Evolutionary conservation across 164 flowering plant species (phyloP).

Genomic region (Vitis riparia): DNA sequence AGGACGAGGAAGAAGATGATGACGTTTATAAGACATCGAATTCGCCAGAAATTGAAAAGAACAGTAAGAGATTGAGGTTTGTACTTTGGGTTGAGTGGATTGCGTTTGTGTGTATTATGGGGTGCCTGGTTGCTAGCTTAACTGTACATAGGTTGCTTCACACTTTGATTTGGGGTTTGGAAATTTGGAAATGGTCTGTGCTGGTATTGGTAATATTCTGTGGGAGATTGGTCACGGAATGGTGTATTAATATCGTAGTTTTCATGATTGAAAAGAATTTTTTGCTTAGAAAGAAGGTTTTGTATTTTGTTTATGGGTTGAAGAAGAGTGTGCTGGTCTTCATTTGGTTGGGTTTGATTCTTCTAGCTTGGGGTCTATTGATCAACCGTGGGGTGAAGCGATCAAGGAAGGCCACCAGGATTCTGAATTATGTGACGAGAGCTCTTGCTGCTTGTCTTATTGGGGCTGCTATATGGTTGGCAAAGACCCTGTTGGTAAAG

Average conservation of each 20-base stretch:
- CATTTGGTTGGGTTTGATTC: conserved; percentile 28
- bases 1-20: conserved; percentile 40
- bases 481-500: conserved; percentile 46
- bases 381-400: conserved; percentile 36
- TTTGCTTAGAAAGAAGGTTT: conserved; percentile 43
- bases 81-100: conserved; percentile 37
- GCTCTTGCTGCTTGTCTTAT: conserved; percentile 32
- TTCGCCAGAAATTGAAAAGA: conserved; percentile 1
- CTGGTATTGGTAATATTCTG: too few species aligned
- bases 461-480: conserved; percentile 42
- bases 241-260: conserved; percentile 32
- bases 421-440: conserved; percentile 36
- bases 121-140: conserved; percentile 29
- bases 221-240: conserved; percentile 29
- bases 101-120: conserved; percentile 24
- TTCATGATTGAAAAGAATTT: conserved; percentile 46
- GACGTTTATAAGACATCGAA: conserved; percentile 27
- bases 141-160: conserved; percentile 21
- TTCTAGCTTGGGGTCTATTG: conserved; percentile 38
- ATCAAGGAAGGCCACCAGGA: conserved; percentile 16
- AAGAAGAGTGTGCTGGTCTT: conserved; percentile 33
- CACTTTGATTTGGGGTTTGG: conserved; percentile 37
- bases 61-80: conserved; percentile 25
- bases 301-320: conserved; percentile 32
- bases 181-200: conserved; percentile 52